Evolutionary conservation across 2,329 filamentous ascomycete species (phyloP), one percentile per base, ranked within the genome.

Genomic region (Blastomyces parvus): DNA sequence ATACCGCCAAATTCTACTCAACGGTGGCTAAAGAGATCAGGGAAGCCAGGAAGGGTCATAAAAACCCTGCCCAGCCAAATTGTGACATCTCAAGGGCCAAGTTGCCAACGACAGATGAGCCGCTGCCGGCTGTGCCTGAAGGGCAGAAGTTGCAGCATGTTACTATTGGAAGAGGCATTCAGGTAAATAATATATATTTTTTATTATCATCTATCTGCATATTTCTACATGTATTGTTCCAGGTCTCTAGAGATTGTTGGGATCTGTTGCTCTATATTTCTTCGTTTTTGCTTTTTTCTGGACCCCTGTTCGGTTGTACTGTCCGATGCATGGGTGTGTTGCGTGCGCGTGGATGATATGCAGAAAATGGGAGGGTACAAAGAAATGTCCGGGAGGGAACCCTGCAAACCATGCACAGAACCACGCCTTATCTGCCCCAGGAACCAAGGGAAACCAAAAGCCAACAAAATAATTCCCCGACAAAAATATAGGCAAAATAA

Each of bases 151-250:
- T 95, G 60, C 83, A 85, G 72, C 90, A 95, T 76, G 88, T 97
- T 62, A 90, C 88, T 72, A 81, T 97, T 66, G 93, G 93, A 70
- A 87, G 90, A 55, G 93, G 93, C 65, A 94, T 89, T 8, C 78
- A 80, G 73, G 78, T 80, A 74, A 38, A 36, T 36, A 38, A 36
- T 36, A 36, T 36, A 25, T 33, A 5, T 36, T 14, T 27, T 58
- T 36, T 17, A 42, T 30, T 9, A 27, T n/a, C 17, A 48, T 62
- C 22, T 30, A 25, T 30, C 55, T 19, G 33, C 55, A 55, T 19
- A 30, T 50, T 50, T 50, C 11, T 22, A 36, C 53, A 17, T 56
- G 53, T 3, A 38, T 36, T 17, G 33, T n/a, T 38, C 19, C 30
- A 22, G 48, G 30, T 14, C 13, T 14, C n/a, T 27, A 6, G 50